Conservation (phyloP, 495 filamentous ascomycete species). For the Hypoxylon cercidicola region DNA sequence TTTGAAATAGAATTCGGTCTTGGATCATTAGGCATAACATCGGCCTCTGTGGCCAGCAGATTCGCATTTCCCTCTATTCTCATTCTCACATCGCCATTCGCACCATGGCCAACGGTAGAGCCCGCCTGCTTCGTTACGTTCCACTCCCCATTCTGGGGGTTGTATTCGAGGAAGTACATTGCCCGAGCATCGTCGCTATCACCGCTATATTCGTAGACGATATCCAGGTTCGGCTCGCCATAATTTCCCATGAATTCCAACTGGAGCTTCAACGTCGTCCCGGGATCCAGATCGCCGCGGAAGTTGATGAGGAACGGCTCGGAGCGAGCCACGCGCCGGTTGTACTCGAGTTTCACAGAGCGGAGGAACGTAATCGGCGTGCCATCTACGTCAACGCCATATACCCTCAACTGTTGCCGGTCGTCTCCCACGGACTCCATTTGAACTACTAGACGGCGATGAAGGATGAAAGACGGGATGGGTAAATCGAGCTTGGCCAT, state of each 20-base stretch:
- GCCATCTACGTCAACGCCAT: slow-evolving; percentile 54
- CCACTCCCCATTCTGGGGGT: slow-evolving; percentile 53
- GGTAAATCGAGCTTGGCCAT: slow-evolving; percentile 52
- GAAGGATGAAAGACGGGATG: slow-evolving; percentile 52
- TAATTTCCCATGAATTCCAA: slow-evolving; percentile 62
- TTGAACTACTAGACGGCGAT: slow-evolving; percentile 43
- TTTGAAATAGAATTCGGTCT: too few species aligned
- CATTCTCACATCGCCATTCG: too few species aligned
- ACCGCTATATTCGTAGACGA: slow-evolving; percentile 35
- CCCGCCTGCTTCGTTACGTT: slow-evolving; percentile 25
- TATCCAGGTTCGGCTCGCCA: slow-evolving; percentile 52
- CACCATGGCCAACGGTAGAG: neutral
- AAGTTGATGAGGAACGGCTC: slow-evolving; percentile 55
- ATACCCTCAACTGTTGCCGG: slow-evolving; percentile 42
- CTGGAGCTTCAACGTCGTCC: slow-evolving; percentile 44
- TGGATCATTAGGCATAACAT: too few species aligned
- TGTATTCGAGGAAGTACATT: slow-evolving; percentile 54
- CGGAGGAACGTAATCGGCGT: slow-evolving; percentile 56
- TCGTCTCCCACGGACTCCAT: slow-evolving; percentile 33
- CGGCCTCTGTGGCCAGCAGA: too few species aligned
- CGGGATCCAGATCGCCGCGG: slow-evolving; percentile 42
- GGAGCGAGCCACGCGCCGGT: slow-evolving; percentile 43
- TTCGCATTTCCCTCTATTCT: too few species aligned
- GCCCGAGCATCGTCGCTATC: slow-evolving; percentile 18
- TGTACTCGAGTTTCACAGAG: slow-evolving; percentile 50